phyloP scores from a whole-genome alignment of 2,329 filamentous ascomycete species.

The Sporothrix schenckii region DNA sequence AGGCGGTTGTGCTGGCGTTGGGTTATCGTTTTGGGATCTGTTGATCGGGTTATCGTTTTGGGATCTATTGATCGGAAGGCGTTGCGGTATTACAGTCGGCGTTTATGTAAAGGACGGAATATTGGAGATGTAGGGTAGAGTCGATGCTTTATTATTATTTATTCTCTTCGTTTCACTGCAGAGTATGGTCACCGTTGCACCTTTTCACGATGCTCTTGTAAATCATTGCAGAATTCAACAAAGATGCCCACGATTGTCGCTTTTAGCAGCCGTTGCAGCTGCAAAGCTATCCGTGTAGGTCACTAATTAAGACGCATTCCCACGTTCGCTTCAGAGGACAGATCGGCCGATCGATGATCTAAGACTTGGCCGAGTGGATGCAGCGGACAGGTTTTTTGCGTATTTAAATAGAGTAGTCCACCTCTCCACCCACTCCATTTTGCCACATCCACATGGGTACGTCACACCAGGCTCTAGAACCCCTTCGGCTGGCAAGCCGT shows the following conservation, averaged over 20 bases:
- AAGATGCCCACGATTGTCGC: neutral
- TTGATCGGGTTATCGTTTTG: too few relatives aligned
- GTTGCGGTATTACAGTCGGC: too few relatives aligned
- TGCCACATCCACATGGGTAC: slow-evolving; percentile 5
- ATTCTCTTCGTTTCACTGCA: neutral
- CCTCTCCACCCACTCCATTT: too few relatives aligned
- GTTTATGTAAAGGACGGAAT: too few relatives aligned
- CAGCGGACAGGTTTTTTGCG: neutral
- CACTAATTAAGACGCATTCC: neutral
- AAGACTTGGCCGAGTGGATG: neutral
- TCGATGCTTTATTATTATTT: too few relatives aligned
- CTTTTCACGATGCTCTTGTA: neutral
- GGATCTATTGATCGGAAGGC: too few relatives aligned
- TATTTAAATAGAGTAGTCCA: too few relatives aligned
- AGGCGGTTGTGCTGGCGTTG: too few relatives aligned
- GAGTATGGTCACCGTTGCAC: neutral
- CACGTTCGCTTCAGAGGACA: neutral
- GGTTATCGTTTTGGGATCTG: too few relatives aligned
- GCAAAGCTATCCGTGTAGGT: neutral
- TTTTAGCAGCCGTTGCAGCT: slow-evolving; percentile 22
- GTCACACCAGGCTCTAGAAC: neutral
- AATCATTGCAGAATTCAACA: neutral
- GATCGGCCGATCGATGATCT: slow-evolving; percentile 8
- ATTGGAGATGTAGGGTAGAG: too few relatives aligned
- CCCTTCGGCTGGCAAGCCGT: neutral